Percentiles rank a stretch among this genome's conserved stretches.
phyloP scores from a whole-genome alignment of 148 eudicot species.

The Diospyros lotus region DNA sequence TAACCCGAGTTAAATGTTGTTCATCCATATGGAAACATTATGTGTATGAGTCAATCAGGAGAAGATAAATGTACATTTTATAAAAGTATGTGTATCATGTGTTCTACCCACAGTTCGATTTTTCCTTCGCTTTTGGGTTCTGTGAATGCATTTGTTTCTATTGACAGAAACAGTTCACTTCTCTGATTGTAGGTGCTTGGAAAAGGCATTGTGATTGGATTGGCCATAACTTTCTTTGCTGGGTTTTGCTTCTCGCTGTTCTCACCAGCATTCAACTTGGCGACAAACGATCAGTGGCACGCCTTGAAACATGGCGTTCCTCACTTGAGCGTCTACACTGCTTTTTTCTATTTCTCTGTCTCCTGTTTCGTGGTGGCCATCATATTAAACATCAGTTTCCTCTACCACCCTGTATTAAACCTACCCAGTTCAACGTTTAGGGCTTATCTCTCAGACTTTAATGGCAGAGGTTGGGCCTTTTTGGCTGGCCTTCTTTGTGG shows the following conservation, averaged over 20 bases:
- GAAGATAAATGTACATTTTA: no score
- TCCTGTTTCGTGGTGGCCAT: slow-evolving; percentile 58
- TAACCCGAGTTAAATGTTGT: no score
- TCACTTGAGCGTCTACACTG: slow-evolving; percentile 42
- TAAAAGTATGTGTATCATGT: no score
- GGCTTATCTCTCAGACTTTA: slow-evolving; percentile 57
- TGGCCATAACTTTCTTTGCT: slow-evolving; percentile 59
- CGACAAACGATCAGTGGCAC: slow-evolving; percentile 50
- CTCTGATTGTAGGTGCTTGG: slow-evolving; percentile 53
- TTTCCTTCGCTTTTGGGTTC: neutral
- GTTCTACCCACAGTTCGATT: no score
- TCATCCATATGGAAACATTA: no score
- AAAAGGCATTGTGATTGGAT: slow-evolving; percentile 47
- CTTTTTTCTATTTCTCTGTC: slow-evolving; percentile 49
- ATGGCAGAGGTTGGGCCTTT: slow-evolving; percentile 67
- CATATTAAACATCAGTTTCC: slow-evolving; percentile 44
- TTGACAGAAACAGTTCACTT: neutral
- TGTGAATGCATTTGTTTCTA: neutral
- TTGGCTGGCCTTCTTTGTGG: slow-evolving; percentile 64
- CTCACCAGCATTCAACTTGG: slow-evolving; percentile 53
- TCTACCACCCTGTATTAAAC: slow-evolving; percentile 51
- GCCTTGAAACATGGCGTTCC: slow-evolving; percentile 28
- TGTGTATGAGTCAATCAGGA: no score
- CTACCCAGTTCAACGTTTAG: slow-evolving; percentile 53
- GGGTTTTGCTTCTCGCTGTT: slow-evolving; percentile 51